Base-by-base conservation (phyloP, 495 filamentous ascomycete genomes). In the Xylaria scruposa region DNA sequence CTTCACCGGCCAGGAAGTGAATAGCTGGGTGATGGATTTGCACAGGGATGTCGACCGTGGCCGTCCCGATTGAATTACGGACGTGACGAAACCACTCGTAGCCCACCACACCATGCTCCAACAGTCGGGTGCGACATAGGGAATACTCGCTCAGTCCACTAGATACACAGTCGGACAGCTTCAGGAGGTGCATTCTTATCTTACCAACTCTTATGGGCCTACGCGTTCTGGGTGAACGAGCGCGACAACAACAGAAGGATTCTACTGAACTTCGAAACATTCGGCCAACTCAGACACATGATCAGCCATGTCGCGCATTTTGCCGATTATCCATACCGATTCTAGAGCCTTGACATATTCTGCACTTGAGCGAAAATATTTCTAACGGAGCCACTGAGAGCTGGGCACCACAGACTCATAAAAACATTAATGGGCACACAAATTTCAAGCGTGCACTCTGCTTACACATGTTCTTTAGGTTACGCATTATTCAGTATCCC, bases 401-500 rank as follows among this genome's bases (percentile, higher is more conserved):
- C 54, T 33, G 13, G 21, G 5, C 19, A 44, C 53, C 19, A 1
- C 24, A 40, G 31, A 31, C 40, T 36, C 46, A 53, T 33, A 63
- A 70, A 61, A 71, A 36, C 36, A 29, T 21, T 47, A 38, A 38
- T 36, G 58, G 19, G 26, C 26, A 56, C 33, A 21, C 8, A 38
- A 15, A 38, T 12, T 29, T 31, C 12, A 60, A 59, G n/a, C 29
- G 26, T 31, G 59, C 17, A 66, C 40, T n/a, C 36, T 58, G 51
- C 69, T 71, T 46, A 65, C 58, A 60, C 4, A n/a, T 19, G 10
- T 4, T 21, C 60, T 29, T 38, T 29, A 71, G 70, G 70, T 71
- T 59, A 31, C 38, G 10, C 51, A 13, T 65, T 64, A 58, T 71
- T 71, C 62, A 59, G 29, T 60, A 65, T 38, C 70, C 51, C 69